Evolutionary conservation across 495 filamentous ascomycete genomes (phyloP), one percentile per base, ranked within the genome.

Genomic region (Neurospora hispaniola): DNA sequence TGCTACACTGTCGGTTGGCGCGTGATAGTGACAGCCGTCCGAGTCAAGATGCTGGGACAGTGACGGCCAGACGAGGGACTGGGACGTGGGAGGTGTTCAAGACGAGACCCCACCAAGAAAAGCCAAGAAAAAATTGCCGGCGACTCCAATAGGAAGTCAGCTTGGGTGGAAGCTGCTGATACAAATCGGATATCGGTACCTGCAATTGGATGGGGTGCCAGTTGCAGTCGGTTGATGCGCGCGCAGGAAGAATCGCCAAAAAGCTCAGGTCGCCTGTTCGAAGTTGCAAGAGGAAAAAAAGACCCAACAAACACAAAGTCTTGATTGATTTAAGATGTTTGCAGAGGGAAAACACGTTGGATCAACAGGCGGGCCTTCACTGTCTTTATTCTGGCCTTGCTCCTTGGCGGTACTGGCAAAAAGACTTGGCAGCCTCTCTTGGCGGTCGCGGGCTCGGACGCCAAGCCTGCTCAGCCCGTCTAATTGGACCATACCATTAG

Each of bases 351-450:
- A 81, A 80, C 79, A 80, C 72, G 66, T 41, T 68, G 14, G 71
- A 59, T 75, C 72, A 82, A 79, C 81, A 77, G 80, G 80, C 78
- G 81, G 77, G 79, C 78, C 79, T 75, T 81, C 79, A 79, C 54
- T 81, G 78, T 84, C 81, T 82, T 84, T 84, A 83, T 83, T 83
- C 80, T 80, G 80, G 76, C 71, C 75, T 76, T 81, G 77, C 76
- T 73, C 82, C 81, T 72, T 83, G 80, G 81, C 82, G 76, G 79
- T 82, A 80, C 78, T 78, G 83, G 83, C 82, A 78, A 80, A 82
- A 82, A 81, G 78, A 76, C 82, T 84, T 85, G 83, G 82, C 82
- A 78, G 74, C 76, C 75, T 74, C 38, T 59, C 81, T 82, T 80
- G 83, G 83, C 82, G 78, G 76, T 81, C 79, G 78, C 71, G 78